These are phyloP conservation scores for Metarhizium humberi DNA, from an alignment of 2,329 filamentous ascomycete genomes.

Conservation along the genomic window DNA sequence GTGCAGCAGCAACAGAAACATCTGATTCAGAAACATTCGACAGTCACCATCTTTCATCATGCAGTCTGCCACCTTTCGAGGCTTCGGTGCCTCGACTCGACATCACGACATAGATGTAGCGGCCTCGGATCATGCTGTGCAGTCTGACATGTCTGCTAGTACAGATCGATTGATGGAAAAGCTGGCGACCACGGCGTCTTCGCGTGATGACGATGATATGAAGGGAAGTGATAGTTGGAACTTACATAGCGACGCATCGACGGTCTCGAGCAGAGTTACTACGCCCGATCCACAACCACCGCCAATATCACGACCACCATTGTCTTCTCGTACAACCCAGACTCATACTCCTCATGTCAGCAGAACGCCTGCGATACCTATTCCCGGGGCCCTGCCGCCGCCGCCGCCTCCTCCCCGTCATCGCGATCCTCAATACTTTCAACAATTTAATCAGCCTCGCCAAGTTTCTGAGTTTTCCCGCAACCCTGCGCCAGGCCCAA, in stretches of 20 bases:
- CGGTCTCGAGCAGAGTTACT: constrained; percentile 18
- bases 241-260: constrained; percentile 17
- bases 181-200: constrained; percentile 13
- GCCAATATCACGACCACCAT: constrained; percentile 7
- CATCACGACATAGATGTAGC: neutral
- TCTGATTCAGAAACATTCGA: neutral
- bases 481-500: neutral
- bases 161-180: neutral
- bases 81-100: neutral
- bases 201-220: constrained; percentile 16
- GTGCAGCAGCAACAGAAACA: neutral
- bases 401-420: constrained; percentile 7
- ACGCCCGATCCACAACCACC: constrained; percentile 16
- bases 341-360: constrained; percentile 8
- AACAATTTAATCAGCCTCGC: neutral
- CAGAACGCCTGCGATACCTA: constrained; percentile 8
- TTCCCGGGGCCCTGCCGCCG: constrained; percentile 6
- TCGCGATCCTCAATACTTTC: constrained; percentile 5
- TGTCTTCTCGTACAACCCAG: constrained; percentile 7
- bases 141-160: neutral
- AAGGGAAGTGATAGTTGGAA: constrained; percentile 18
- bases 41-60: neutral
- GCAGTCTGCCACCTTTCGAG: neutral
- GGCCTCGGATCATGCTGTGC: neutral
- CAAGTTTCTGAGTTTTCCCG: neutral